Conservation (phyloP, 805 yeast genomes). For the Yamadazyma phyllophila region DNA sequence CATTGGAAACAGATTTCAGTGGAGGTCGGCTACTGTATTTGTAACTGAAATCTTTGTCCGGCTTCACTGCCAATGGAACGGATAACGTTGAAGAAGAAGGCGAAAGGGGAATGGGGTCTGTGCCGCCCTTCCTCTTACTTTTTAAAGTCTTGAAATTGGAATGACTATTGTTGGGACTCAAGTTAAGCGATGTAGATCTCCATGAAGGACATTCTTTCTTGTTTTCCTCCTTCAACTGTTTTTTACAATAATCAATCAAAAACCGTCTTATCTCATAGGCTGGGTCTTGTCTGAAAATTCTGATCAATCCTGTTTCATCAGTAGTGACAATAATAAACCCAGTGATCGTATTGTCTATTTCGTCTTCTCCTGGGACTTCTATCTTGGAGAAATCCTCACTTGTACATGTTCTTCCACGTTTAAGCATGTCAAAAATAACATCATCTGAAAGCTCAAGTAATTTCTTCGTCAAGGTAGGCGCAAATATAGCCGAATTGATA, state of each 20-base stretch:
- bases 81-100: slow-evolving; percentile 10
- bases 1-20: slow-evolving; percentile 15
- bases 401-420: slow-evolving; percentile 19
- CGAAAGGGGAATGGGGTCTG: background rate
- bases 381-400: slow-evolving; percentile 3
- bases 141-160: slow-evolving; percentile 4
- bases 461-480: slow-evolving; percentile 67
- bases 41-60: background rate
- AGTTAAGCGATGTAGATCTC: background rate
- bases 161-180: slow-evolving; percentile 7
- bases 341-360: slow-evolving; percentile 7
- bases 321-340: slow-evolving; percentile 69
- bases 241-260: slow-evolving; percentile 17
- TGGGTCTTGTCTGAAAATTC: slow-evolving; percentile 79
- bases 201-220: background rate
- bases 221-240: slow-evolving; percentile 5
- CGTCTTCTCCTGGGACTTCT: slow-evolving; percentile 10
- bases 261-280: slow-evolving; percentile 43
- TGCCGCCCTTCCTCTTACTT: background rate
- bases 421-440: slow-evolving; percentile 63
- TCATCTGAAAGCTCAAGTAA: slow-evolving; percentile 74
- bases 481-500: slow-evolving; percentile 75
- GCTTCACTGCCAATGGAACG: slow-evolving; percentile 1
- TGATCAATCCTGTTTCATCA: slow-evolving; percentile 67
- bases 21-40: slow-evolving; percentile 3